Evolutionary conservation across 768 basidiomycete genomes (phyloP), one percentile per base, ranked within the genome.

Genomic region (Albatrellus ellisii): DNA sequence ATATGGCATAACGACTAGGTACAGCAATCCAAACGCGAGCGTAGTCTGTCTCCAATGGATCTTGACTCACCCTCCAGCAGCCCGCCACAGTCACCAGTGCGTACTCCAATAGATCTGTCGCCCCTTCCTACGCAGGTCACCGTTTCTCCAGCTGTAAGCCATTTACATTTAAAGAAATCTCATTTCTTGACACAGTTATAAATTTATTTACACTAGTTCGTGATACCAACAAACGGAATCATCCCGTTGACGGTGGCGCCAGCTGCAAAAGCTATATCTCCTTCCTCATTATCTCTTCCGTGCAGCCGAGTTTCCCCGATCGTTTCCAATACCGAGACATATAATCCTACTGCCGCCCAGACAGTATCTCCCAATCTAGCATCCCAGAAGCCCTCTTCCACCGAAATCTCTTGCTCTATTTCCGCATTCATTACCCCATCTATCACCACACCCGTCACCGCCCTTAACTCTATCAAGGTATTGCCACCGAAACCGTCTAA

Each of bases 1-100:
- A 25, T 18, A 22, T 22, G 35, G 22, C 42, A 17, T 21, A 21
- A 33, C 27, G 22, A 25, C 34, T 35, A 36, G 17, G 25, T 38
- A 45, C n/a, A 38, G 43, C 26, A 36, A n/a, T 15, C 39, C 55
- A 60, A 62, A 50, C 58, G 43, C 39, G 64, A 68, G 14, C 60
- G 72, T 43, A 78, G 70, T 56, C 59, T 73, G 35, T 73, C 74
- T 36, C 75, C 73, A 1, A 77, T 76, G 74, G 78, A 77, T 42
- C 62, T 78, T 32, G 74, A 70, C 48, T 73, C 73, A 6, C 54
- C 65, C 6, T 48, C 60, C 14, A 65, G 61, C 45, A 64, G 64
- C 8, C 63, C 65, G 26, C 46, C 58, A 33, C 57, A 49, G 41
- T 51, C 50, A 3, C 43, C 56, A 24, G 24, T 36, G 14, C 39